Percentiles rank a stretch among this genome's conserved stretches.
Conservation (phyloP, 176 grass and related monocot genomes). For the Eleusine indica region DNA sequence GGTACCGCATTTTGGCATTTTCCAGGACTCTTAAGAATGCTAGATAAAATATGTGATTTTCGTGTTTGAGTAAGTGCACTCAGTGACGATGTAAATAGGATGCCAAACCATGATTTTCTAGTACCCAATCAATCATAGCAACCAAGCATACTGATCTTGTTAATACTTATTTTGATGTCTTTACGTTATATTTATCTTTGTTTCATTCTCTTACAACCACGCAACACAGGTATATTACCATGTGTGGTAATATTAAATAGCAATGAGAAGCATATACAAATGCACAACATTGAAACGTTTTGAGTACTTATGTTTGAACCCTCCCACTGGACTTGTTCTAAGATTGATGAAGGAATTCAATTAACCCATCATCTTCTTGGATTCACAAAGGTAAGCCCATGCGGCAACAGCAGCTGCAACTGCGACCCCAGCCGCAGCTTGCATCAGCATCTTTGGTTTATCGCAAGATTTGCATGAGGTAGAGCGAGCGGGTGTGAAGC, state of each 20-base stretch:
- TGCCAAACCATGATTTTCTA: background rate
- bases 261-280: background rate
- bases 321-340: background rate
- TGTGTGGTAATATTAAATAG: background rate
- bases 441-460: constrained; percentile 12
- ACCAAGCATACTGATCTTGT: background rate
- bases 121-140: background rate
- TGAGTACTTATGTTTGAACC: too few species aligned
- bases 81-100: background rate
- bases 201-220: background rate
- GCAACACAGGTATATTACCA: background rate
- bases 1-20: background rate
- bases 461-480: background rate
- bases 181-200: background rate
- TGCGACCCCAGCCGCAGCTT: constrained; percentile 37
- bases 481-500: constrained; percentile 53
- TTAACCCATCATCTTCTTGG: constrained; percentile 38
- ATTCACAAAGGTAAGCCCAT: constrained; percentile 40
- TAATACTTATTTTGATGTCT: background rate
- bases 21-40: background rate
- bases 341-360: background rate
- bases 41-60: background rate
- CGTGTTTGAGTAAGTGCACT: background rate
- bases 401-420: constrained; percentile 42
- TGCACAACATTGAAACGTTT: background rate